These are phyloP conservation scores for Metroxylon sagu DNA, from an alignment of 176 grass and related monocot species.

Conservation along the genomic window DNA sequence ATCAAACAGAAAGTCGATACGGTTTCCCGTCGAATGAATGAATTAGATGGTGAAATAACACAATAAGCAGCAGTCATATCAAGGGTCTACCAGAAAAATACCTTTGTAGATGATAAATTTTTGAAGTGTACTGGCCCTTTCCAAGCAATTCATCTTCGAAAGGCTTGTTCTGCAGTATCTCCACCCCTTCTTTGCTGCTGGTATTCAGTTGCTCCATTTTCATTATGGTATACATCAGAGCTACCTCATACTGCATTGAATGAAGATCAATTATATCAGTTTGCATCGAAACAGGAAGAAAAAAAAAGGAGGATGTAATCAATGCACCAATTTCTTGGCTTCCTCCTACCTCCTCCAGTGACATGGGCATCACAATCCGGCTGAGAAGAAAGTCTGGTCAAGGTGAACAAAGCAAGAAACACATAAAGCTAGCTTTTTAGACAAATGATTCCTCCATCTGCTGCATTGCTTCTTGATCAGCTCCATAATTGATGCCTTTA, in stretches of 20 bases:
- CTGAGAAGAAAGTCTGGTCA: constrained; percentile 53
- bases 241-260: constrained; percentile 57
- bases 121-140: constrained; percentile 64
- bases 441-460: background rate
- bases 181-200: constrained; percentile 69
- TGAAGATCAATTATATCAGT: background rate
- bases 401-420: constrained; percentile 8
- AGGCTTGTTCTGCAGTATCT: constrained; percentile 51
- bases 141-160: constrained; percentile 77
- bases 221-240: constrained; percentile 68
- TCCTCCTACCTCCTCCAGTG: constrained; percentile 67
- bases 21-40: no score
- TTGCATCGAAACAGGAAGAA: background rate
- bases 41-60: no score
- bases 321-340: background rate
- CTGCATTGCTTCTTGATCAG: background rate
- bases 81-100: constrained; percentile 6
- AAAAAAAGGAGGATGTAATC: background rate
- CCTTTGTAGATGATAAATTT: constrained; percentile 80
- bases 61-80: no score
- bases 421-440: background rate
- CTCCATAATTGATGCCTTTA: background rate
- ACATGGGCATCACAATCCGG: constrained; percentile 81
- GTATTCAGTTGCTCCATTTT: constrained; percentile 97
- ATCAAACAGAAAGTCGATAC: no score